phyloP scores from a whole-genome alignment of 1,284 basidiomycete genomes.

The Leccinum angustisporum region DNA sequence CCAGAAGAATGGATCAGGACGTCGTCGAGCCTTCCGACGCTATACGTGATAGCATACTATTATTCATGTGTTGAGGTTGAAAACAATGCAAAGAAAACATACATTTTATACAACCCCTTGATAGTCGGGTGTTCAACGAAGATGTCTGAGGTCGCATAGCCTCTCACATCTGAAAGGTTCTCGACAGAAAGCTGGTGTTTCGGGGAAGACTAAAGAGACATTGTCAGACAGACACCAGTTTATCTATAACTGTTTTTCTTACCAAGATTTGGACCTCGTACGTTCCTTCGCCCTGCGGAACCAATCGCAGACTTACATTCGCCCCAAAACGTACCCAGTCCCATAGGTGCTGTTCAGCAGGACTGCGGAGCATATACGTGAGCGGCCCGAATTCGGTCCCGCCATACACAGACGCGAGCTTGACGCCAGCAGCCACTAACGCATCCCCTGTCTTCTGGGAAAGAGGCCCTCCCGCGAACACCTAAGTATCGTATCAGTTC shows the following conservation, averaged over 20 bases:
- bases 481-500: conserved; percentile 8
- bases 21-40: conserved; percentile 31
- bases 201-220: conserved; percentile 9
- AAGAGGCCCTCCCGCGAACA: conserved; percentile 24
- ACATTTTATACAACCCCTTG: conserved; percentile 38
- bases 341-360: conserved; percentile 21
- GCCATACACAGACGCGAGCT: conserved; percentile 22
- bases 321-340: conserved; percentile 26
- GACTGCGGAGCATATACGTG: conserved; percentile 4
- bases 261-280: conserved; percentile 31
- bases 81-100: conserved; percentile 1
- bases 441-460: conserved; percentile 22
- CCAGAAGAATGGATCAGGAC: conserved; percentile 22
- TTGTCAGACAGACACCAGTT: neutral
- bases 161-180: conserved; percentile 34
- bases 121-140: conserved; percentile 36
- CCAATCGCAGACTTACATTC: conserved; percentile 24
- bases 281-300: conserved; percentile 18
- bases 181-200: conserved; percentile 29
- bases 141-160: conserved; percentile 37
- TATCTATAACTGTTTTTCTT: neutral
- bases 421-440: conserved; percentile 22
- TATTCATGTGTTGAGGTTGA: neutral
- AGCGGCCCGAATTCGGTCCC: conserved; percentile 17
- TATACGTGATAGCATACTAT: conserved; percentile 2